Evolutionary conservation across 768 basidiomycete species (phyloP).

Genomic region (Botryobasidium botryosum): DNA sequence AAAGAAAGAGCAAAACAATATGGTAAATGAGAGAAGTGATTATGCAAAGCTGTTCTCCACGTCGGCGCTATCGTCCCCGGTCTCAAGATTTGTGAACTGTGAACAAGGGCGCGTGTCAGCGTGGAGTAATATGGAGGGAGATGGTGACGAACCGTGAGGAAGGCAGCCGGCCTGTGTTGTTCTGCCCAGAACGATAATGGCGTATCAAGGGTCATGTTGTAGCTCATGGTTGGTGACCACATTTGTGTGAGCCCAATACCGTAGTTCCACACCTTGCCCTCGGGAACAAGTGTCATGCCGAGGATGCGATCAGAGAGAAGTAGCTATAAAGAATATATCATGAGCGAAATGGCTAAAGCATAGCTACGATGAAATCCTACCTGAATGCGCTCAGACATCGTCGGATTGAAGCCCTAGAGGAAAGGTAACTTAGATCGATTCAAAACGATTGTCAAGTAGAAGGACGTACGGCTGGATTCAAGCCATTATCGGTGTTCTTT

Average conservation of each 20-base stretch:
- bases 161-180: constrained; percentile 85
- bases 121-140: neutral
- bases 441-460: neutral
- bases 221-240: constrained; percentile 70
- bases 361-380: constrained; percentile 1
- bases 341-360: neutral
- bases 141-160: constrained; percentile 55
- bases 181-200: constrained; percentile 93
- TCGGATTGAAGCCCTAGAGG: constrained; percentile 80
- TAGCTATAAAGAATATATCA: constrained; percentile 23
- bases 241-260: constrained; percentile 84
- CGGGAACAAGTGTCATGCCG: constrained; percentile 88
- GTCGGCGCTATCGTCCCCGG: constrained; percentile 84
- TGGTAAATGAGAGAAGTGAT: constrained; percentile 11
- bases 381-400: constrained; percentile 93
- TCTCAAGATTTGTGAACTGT: constrained; percentile 80
- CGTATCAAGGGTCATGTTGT: constrained; percentile 77
- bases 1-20: neutral
- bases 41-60: constrained; percentile 89
- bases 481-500: constrained; percentile 75
- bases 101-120: neutral
- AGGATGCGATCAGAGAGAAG: constrained; percentile 89
- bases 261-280: constrained; percentile 94
- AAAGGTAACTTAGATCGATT: constrained; percentile 6
- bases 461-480: constrained; percentile 47